Evolutionary conservation across 208 protist genomes (phyloP), one percentile per base, ranked within the genome.

Genomic region (Sergeia podlipaevii): DNA sequence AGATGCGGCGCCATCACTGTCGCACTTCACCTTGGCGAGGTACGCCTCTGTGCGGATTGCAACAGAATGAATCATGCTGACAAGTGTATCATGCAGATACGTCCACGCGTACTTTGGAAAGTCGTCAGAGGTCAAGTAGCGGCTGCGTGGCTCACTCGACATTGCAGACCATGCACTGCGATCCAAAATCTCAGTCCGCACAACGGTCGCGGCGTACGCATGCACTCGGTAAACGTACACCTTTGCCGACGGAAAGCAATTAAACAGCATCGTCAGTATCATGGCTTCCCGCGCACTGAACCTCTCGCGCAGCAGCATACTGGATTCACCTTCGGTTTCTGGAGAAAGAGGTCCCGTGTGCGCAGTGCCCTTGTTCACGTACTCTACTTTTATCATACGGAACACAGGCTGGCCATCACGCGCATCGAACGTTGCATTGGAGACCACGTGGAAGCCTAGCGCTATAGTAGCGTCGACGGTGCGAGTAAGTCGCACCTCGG

Each of bases 341-440:
- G 2, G 32, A 8, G 27, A 20, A 18, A 18, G 32, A 6, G 58
- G 24, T 3, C 29, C 18, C 61, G 29, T 50, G 47, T 17, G 33
- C 54, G 56, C 54, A 49, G 49, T 50, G 51, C n/a, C 50, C 51
- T 48, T 65, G 15, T 77, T 76, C 20, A 85, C 65, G 65, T 89
- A 86, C 56, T 92, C 74, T 56, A 88, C 69, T 65, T 92, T 92
- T 15, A 84, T 72, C 70, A 88, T 52, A 13, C 58, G 34, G 37
- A 85, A 85, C n/a, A 77, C 58, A 17, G 65, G 77, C 13, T 49
- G 29, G 20, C 30, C 2, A 13, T 10, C 21, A 32, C 23, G 23
- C 43, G 43, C 33, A 51, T n/a, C n/a, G n/a, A n/a, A n/a, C n/a
- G n/a, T n/a, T n/a, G n/a, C n/a, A n/a, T n/a, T n/a, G n/a, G n/a